Evolutionary conservation across 352 stramenopile species (phyloP), one percentile per base, ranked within the genome.

Genomic region (Globisporangium radiosum): DNA sequence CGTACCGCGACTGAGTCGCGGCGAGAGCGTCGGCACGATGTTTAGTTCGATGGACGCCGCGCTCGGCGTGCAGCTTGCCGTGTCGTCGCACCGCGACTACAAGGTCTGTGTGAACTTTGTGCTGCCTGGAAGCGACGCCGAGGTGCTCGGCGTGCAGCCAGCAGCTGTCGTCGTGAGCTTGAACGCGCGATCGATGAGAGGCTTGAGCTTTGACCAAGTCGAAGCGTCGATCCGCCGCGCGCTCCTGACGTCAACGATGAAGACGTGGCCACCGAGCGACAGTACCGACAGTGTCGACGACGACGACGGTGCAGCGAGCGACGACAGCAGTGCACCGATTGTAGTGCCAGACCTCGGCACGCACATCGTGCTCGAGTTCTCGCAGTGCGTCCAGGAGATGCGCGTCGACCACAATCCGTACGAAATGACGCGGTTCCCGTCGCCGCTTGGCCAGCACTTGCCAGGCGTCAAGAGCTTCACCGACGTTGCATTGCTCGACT

Each of bases 351-450:
- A 68, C 17, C 42, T 69, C 10, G 66, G 65, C 1, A 60, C 68
- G 2, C 54, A 64, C 36, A 66, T 83, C 17, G 55, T 75, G 47
- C 65, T 93, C 33, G 76, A 88, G 47, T 78, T 91, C 37, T 76
- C 73, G 4, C 84, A 93, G 57, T 64, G 68, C 45, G 78, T 84
- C 5, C 73, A 89, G 37, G 76, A 81, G 56, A 76, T 87, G 66
- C 76, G 76, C 5, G 70, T 90, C 45, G 83, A 92, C 64, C 74
- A 70, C 52, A 88, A 88, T 49, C 71, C 72, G 42, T 87, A 80
- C 52, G 71, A 78, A 14, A 64, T 94, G 60, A 92, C 85, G 15
- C 69, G 70, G 53, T 92, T 94, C 63, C 85, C 85, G 36, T 90
- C 75, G 25, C 85, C 85, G 1, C 71, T 75, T 15, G 85, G 82